These are phyloP conservation scores for Annulohypoxylon truncatum DNA, from an alignment of 2,329 filamentous ascomycete genomes.

Conservation along the genomic window DNA sequence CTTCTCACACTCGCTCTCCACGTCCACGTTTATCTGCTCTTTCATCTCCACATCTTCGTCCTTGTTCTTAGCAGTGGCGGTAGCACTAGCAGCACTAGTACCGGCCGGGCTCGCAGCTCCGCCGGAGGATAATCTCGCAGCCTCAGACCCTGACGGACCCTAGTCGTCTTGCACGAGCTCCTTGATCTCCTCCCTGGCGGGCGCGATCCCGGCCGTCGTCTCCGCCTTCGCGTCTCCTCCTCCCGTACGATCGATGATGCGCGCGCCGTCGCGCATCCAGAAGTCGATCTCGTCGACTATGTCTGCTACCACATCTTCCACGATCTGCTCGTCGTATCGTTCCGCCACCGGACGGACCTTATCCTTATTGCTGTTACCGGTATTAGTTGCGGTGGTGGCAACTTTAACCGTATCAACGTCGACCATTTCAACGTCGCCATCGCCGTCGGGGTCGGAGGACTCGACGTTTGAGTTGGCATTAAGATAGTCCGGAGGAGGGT, in stretches of 20 bases:
- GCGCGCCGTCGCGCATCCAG: conserved; percentile 76
- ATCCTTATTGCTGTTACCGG: conserved; percentile 34
- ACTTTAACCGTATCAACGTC: conserved; percentile 41
- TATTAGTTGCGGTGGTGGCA: conserved; percentile 1
- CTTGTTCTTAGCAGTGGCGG: not conserved
- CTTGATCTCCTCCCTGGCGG: conserved; percentile 69
- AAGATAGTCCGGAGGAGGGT: conserved; percentile 73
- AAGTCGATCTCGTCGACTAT: conserved; percentile 95
- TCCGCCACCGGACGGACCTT: conserved; percentile 74
- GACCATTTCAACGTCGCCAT: conserved; percentile 62
- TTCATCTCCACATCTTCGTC: not conserved
- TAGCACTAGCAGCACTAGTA: not conserved
- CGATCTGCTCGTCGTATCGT: conserved; percentile 91
- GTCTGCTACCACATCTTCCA: conserved; percentile 93
- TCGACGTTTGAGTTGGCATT: conserved; percentile 24
- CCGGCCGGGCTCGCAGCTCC: not conserved
- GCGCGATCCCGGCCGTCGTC: conserved; percentile 56
- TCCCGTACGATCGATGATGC: conserved; percentile 58
- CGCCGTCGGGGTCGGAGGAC: conserved; percentile 9
- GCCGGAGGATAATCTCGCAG: not conserved
- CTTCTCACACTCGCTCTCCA: not conserved
- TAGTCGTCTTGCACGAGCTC: conserved; percentile 73
- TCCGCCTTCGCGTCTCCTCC: conserved; percentile 59
- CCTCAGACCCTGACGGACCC: conserved; percentile 1
- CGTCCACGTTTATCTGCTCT: not conserved